Conservation (phyloP, 164 flowering plant species). For the Pachysandra terminalis region DNA sequence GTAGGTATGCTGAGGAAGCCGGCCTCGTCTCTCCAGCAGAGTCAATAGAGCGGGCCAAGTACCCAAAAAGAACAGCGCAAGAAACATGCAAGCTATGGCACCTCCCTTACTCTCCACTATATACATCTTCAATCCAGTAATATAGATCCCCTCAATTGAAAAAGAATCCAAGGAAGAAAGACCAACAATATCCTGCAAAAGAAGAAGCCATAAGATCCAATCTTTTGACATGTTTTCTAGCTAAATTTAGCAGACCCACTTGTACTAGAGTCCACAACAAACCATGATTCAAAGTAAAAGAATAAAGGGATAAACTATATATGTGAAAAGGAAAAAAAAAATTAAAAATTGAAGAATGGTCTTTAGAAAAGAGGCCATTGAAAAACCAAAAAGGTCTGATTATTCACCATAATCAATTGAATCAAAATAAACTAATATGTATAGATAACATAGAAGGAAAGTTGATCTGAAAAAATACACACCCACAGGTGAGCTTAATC, state of each 20-base stretch:
- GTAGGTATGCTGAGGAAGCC: slow-evolving; percentile 91
- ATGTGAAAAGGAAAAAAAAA: not conserved
- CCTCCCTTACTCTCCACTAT: slow-evolving; percentile 78
- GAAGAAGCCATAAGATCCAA: slow-evolving; percentile 7
- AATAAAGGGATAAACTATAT: too few species aligned
- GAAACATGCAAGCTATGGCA: slow-evolving; percentile 76
- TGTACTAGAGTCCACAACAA: not conserved
- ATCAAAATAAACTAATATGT: not conserved
- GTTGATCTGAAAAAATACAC: not conserved
- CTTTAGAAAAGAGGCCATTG: not conserved
- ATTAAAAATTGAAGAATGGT: too few species aligned
- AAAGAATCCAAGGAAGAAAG: slow-evolving; percentile 6
- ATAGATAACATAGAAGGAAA: too few species aligned
- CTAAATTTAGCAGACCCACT: not conserved
- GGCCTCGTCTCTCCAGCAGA: slow-evolving; percentile 72
- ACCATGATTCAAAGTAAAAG: too few species aligned
- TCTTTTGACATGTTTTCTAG: not conserved
- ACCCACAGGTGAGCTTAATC: not conserved
- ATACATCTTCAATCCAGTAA: slow-evolving; percentile 50
- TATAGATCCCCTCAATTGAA: not conserved
- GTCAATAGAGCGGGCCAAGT: slow-evolving; percentile 90
- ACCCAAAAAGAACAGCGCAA: slow-evolving; percentile 65
- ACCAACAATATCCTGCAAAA: slow-evolving; percentile 27
- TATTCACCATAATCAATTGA: not conserved
- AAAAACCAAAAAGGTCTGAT: not conserved